Conservation (phyloP, 2,329 filamentous ascomycete genomes). For the Massarina eburnea region DNA sequence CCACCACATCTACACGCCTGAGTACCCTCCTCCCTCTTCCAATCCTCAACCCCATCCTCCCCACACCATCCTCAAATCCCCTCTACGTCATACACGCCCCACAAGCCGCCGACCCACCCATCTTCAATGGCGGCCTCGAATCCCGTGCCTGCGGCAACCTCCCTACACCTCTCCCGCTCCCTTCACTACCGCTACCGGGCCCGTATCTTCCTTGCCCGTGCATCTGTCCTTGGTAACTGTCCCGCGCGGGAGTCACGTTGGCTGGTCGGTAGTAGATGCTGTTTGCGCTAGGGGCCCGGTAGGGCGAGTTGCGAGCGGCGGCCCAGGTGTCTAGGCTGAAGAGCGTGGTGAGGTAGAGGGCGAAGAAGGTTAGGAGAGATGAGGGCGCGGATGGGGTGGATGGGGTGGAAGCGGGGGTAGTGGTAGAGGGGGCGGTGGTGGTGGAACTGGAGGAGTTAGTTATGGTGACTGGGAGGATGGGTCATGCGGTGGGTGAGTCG, state of each 20-base stretch:
- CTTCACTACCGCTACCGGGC: conserved; percentile 12
- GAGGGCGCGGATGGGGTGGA: neutral
- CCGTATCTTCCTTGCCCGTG: conserved; percentile 28
- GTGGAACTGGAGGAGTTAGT: too few species aligned
- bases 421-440: neutral
- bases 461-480: too few species aligned
- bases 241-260: conserved; percentile 15
- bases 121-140: conserved; percentile 28
- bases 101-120: conserved; percentile 28
- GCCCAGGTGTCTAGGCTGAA: conserved; percentile 42
- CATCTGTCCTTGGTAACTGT: conserved; percentile 36
- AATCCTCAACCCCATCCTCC: neutral
- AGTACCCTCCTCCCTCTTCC: neutral
- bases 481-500: too few species aligned
- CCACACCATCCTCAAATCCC: neutral
- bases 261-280: conserved; percentile 28
- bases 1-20: neutral
- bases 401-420: neutral
- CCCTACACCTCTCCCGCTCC: conserved; percentile 17
- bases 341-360: conserved; percentile 44
- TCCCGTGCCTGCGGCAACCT: conserved; percentile 25
- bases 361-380: conserved; percentile 34
- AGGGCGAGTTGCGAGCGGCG: conserved; percentile 36
- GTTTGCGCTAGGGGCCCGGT: conserved; percentile 23
- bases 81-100: conserved; percentile 29